These are phyloP conservation scores for Trichoderma afroharzianum DNA, from an alignment of 2,329 filamentous ascomycete genomes.

Conservation along the genomic window DNA sequence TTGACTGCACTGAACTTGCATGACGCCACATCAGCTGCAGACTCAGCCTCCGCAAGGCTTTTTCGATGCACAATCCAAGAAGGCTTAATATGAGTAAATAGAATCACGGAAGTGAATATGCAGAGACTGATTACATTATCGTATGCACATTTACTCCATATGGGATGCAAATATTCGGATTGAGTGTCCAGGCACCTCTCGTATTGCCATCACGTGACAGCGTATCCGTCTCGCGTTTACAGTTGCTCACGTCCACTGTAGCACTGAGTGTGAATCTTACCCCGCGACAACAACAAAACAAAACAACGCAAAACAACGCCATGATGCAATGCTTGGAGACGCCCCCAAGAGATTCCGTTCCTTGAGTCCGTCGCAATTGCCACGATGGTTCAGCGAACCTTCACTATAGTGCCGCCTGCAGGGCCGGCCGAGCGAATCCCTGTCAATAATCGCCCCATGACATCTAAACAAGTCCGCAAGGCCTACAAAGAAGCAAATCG, in stretches of 20 bases:
- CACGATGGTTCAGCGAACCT: slow-evolving; percentile 42
- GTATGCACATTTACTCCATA: too few relatives aligned
- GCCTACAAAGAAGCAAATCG: slow-evolving; percentile 36
- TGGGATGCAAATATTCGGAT: background rate
- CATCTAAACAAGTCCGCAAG: slow-evolving; percentile 40
- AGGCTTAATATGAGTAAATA: too few relatives aligned
- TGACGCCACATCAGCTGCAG: too few relatives aligned
- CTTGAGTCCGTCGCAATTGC: background rate
- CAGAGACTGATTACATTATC: too few relatives aligned
- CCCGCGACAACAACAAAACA: slow-evolving; percentile 14
- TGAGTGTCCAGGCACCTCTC: background rate
- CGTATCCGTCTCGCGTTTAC: slow-evolving; percentile 20
- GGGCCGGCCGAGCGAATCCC: slow-evolving; percentile 21
- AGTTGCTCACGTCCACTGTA: background rate
- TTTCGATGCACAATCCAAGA: too few relatives aligned
- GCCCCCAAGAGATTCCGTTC: background rate
- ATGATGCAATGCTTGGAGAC: background rate
- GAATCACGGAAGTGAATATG: too few relatives aligned
- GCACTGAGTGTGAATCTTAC: background rate
- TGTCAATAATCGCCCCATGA: slow-evolving; percentile 34
- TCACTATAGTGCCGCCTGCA: slow-evolving; percentile 40
- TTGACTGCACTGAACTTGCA: too few relatives aligned
- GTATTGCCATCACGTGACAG: slow-evolving; percentile 19
- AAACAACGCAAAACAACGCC: background rate
- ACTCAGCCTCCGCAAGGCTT: too few relatives aligned